Conservation (phyloP, 2,329 filamentous ascomycete species). For the Didymella exigua region DNA sequence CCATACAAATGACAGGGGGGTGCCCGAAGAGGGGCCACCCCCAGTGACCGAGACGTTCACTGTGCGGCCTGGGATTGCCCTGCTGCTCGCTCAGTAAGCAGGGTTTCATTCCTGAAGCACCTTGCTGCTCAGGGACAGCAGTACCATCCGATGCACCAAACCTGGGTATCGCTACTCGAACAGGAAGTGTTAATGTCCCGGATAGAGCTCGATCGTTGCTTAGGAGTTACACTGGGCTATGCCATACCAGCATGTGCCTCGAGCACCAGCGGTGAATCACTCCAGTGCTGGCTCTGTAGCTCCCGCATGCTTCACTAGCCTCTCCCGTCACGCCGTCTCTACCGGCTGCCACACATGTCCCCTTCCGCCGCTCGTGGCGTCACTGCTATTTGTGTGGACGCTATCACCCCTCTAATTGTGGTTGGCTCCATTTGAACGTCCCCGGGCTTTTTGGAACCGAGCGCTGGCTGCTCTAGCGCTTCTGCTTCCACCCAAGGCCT, state of each 20-base stretch:
- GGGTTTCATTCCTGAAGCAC: conserved; percentile 16
- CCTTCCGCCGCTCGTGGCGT: conserved; percentile 41
- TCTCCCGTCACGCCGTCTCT: conserved; percentile 39
- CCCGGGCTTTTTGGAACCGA: conserved; percentile 36
- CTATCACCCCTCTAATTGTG: conserved; percentile 28
- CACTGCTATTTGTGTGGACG: conserved; percentile 46
- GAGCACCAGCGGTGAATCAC: conserved; percentile 40
- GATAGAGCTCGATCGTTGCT: conserved; percentile 37
- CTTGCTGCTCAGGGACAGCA: conserved; percentile 21
- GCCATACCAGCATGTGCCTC: conserved; percentile 47
- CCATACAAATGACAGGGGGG: conserved; percentile 29
- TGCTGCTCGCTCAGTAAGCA: conserved; percentile 21
- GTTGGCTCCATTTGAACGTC: conserved; percentile 39
- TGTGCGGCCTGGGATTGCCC: conserved; percentile 31
- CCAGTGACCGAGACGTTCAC: conserved; percentile 19
- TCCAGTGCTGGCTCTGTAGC: conserved; percentile 40
- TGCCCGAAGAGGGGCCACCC: conserved; percentile 20
- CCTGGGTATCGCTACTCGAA: conserved; percentile 22
- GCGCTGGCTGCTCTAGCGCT: conserved; percentile 46
- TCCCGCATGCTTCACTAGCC: conserved; percentile 49
- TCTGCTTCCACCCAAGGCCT: conserved; percentile 39
- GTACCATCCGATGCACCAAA: conserved; percentile 23
- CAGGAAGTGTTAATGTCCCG: conserved; percentile 31
- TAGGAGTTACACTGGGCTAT: conserved; percentile 49
- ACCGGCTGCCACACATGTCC: conserved; percentile 41